Percentiles rank a stretch among this genome's conserved stretches.
phyloP scores from a whole-genome alignment of 805 yeast genomes.

The Brettanomyces bruxellensis region DNA sequence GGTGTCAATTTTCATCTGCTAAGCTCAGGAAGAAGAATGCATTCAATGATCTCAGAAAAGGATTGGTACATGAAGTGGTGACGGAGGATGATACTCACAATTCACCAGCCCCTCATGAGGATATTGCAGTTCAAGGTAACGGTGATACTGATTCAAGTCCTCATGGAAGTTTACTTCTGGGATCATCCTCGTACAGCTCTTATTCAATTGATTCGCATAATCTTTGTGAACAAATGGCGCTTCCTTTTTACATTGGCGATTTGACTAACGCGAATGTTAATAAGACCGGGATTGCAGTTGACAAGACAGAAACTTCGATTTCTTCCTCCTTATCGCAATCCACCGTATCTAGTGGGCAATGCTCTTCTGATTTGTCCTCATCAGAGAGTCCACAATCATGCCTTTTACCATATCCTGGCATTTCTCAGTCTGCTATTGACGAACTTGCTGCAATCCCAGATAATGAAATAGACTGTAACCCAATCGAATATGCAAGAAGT shows the following conservation, averaged over 20 bases:
- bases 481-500: slow-evolving; percentile 61
- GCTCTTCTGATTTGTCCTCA: slow-evolving; percentile 19
- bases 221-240: slow-evolving; percentile 10
- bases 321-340: slow-evolving; percentile 9
- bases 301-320: slow-evolving; percentile 2
- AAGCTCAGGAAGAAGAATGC: slow-evolving; percentile 41
- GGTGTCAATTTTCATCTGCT: neutral
- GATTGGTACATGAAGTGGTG: neutral
- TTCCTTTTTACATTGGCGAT: slow-evolving; percentile 15
- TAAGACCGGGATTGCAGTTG: neutral
- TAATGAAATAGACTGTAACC: slow-evolving; percentile 59
- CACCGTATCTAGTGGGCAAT: neutral
- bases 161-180: neutral
- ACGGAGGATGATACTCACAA: neutral
- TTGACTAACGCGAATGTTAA: neutral
- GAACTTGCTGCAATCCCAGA: slow-evolving; percentile 83
- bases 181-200: neutral
- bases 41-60: slow-evolving; percentile 36
- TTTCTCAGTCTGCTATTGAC: slow-evolving; percentile 51
- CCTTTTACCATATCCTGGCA: slow-evolving; percentile 35
- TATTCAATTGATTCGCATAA: neutral
- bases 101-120: too few species aligned
- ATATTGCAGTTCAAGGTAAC: too few species aligned
- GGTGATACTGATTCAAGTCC: neutral
- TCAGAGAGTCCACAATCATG: slow-evolving; percentile 24